Base-by-base conservation (phyloP, 202 grass and related monocot species). In the Musa balbisiana region DNA sequence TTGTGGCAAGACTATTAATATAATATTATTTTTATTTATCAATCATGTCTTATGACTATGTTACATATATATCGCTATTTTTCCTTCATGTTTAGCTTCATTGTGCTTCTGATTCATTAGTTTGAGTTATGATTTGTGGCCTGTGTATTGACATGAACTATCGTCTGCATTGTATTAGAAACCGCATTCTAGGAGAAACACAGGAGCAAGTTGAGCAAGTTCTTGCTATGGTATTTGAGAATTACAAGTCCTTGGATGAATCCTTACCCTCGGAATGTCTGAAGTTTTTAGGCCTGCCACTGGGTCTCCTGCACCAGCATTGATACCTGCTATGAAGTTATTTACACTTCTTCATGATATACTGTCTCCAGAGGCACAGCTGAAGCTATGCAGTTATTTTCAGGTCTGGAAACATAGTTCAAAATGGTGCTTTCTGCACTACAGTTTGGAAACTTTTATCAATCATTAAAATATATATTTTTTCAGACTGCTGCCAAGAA, bases 291-390 rank as follows among this genome's bases (percentile, higher is more conserved):
- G 82, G 62, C 75, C 89, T 78, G 80, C 91, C 78, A 99, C 79
- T 77, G 95, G 95, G 80, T 73, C 91, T 76, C 78, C 95, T 14
- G 91, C 95, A 52, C 78, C 87, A 69, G 86, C 95, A 75, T 23
- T 94, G 64, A 91, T 76, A 82, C 95, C 91, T 15, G 91, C 89
- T 74, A 76, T 99, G 81, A 99, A 99, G 78, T 69, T 98, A 15
- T 98, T 94, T 78, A 94, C 81, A 87, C 89, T 98, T 87, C 95
- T 98, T 13, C 89, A 94, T 78, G 95, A 98, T 68, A 86, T 94
- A 63, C 71, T 98, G 73, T 94, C 95, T 71, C 95, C 91, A 71
- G 95, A 98, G 82, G 88, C 95, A 75, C 95, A 98, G 76, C 82
- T 99, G 51, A 92, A 90, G 82, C 71, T 99, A 17, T 99, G 91